phyloP scores from a whole-genome alignment of 1,139 yeast species.

The Casaregolazyma suthepensis region DNA sequence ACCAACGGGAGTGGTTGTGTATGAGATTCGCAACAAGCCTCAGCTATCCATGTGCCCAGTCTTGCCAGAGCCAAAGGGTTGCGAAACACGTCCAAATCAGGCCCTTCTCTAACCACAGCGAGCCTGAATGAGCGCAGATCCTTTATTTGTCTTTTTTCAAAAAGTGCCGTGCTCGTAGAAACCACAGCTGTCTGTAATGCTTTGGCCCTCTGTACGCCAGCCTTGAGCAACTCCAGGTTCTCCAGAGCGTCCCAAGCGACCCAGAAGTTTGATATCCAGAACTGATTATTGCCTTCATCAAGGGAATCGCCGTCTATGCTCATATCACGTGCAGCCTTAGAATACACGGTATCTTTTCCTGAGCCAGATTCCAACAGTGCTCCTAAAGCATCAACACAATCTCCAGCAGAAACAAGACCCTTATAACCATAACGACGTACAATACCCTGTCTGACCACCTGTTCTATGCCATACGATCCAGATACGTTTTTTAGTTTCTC shows the following conservation, averaged over 20 bases:
- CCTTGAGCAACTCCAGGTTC: constrained; percentile 52
- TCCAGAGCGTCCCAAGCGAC: constrained; percentile 89
- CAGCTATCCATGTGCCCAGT: constrained; percentile 86
- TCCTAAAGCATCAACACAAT: constrained; percentile 80
- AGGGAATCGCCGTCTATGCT: constrained; percentile 5
- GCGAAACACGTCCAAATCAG: constrained; percentile 67
- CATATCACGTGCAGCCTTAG: neutral
- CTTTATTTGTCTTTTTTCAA: constrained; percentile 75
- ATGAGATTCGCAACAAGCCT: constrained; percentile 79
- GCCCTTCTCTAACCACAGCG: constrained; percentile 86
- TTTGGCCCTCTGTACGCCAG: constrained; percentile 78
- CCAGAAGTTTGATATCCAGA: constrained; percentile 92
- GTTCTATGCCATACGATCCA: constrained; percentile 75
- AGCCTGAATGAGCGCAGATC: constrained; percentile 75
- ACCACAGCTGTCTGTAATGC: constrained; percentile 78
- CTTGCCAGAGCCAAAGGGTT: constrained; percentile 83
- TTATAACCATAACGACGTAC: constrained; percentile 79
- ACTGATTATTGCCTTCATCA: constrained; percentile 19
- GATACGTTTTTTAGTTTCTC: constrained; percentile 63
- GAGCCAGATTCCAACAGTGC: constrained; percentile 63
- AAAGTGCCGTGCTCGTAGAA: constrained; percentile 78
- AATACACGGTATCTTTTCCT: constrained; percentile 2
- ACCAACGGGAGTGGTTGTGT: constrained; percentile 71
- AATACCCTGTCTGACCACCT: constrained; percentile 79
- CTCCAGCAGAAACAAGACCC: constrained; percentile 87